A percentile compares a stretch with the other conserved stretches of the same genome.
These are phyloP conservation scores for Quercus alba DNA, from an alignment of 306 rosid genomes.

Conservation along the genomic window DNA sequence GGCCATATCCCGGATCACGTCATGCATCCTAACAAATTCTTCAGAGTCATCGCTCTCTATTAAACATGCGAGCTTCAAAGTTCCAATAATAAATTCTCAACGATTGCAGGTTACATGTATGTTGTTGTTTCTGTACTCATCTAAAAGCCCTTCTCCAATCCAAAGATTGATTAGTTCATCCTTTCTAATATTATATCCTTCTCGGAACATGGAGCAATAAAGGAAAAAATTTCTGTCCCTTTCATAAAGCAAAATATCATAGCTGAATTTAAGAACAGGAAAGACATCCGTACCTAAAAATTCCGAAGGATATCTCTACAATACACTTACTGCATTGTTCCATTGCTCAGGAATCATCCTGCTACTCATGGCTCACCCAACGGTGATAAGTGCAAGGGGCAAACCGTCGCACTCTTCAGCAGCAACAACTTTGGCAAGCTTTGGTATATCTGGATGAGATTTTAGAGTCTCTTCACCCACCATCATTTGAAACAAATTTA, in stretches of 20 bases:
- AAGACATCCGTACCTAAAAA: conserved; percentile 1
- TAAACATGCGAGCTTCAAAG: not conserved
- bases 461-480: conserved; percentile 4
- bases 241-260: conserved; percentile 6
- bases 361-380: conserved; percentile 23
- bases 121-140: no score
- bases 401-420: conserved; percentile 7
- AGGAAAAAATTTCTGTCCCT: conserved; percentile 5
- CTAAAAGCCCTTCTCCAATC: not conserved
- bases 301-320: not conserved
- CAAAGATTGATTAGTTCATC: not conserved
- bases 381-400: conserved; percentile 21
- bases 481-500: not conserved
- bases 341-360: not conserved
- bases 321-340: not conserved
- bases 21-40: not conserved
- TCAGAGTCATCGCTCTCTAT: not conserved
- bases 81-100: not conserved
- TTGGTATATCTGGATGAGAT: not conserved
- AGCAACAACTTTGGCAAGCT: not conserved
- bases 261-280: conserved; percentile 7
- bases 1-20: conserved; percentile 13
- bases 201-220: conserved; percentile 17
- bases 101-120: not conserved
- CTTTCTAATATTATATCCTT: not conserved